These are phyloP conservation scores for Ramularia endophylla DNA, from an alignment of 2,329 filamentous ascomycete genomes.

Conservation along the genomic window DNA sequence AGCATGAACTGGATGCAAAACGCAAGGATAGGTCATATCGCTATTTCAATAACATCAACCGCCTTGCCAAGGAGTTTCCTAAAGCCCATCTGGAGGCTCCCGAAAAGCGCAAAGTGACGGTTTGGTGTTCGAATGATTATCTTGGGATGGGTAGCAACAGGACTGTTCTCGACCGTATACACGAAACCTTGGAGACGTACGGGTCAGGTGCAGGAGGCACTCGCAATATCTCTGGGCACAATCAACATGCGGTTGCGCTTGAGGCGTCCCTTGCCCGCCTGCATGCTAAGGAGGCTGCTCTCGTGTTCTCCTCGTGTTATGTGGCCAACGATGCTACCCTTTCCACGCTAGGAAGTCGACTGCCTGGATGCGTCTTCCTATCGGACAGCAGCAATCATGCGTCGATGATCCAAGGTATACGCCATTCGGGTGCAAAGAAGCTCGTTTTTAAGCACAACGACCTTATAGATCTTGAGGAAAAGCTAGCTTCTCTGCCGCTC, in stretches of 20 bases:
- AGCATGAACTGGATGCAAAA: slow-evolving; percentile 86
- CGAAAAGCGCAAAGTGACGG: slow-evolving; percentile 81
- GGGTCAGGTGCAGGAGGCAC: slow-evolving; percentile 91
- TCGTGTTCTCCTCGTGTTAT: slow-evolving; percentile 96
- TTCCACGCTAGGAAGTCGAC: slow-evolving; percentile 86
- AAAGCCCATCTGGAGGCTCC: slow-evolving; percentile 79
- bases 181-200: slow-evolving; percentile 86
- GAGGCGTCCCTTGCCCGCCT: slow-evolving; percentile 78
- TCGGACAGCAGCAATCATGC: slow-evolving; percentile 95
- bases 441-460: slow-evolving; percentile 99
- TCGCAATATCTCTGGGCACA: slow-evolving; percentile 97
- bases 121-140: slow-evolving; percentile 99
- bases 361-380: slow-evolving; percentile 90
- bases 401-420: slow-evolving; percentile 98
- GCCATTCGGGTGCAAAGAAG: slow-evolving; percentile 92
- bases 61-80: slow-evolving; percentile 89
- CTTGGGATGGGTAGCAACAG: slow-evolving; percentile 92
- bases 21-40: slow-evolving; percentile 99
- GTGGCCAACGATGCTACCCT: slow-evolving; percentile 98
- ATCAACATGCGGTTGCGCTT: slow-evolving; percentile 79
- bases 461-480: slow-evolving; percentile 78
- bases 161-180: slow-evolving; percentile 80
- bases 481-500: slow-evolving; percentile 77
- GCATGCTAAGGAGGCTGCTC: slow-evolving; percentile 80
- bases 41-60: slow-evolving; percentile 99